Conservation (phyloP, 306 rosid genomes). For the Morella rubra region DNA sequence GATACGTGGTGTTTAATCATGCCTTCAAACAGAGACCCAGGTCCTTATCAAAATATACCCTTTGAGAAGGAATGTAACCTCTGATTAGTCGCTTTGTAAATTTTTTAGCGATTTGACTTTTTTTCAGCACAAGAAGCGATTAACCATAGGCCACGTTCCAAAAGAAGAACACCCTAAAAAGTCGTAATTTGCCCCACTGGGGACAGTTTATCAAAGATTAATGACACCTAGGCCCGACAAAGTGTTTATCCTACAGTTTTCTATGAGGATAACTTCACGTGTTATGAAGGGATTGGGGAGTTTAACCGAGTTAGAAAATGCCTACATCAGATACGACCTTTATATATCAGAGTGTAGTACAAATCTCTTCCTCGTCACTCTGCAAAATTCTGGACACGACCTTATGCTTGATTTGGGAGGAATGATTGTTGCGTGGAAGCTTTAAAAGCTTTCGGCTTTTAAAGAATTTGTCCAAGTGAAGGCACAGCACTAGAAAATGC, state of each 20-base stretch:
- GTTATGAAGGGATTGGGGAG: constrained; percentile 26
- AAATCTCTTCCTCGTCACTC: background rate
- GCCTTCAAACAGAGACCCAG: background rate
- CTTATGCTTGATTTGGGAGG: constrained; percentile 10
- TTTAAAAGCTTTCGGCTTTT: background rate
- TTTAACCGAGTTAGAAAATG: background rate
- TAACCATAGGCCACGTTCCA: constrained; percentile 24
- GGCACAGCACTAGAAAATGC: constrained; percentile 11
- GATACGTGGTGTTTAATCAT: background rate
- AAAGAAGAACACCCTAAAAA: constrained; percentile 11
- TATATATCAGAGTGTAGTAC: background rate
- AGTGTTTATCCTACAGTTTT: constrained; percentile 16
- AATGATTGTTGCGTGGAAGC: constrained; percentile 8
- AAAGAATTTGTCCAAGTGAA: background rate
- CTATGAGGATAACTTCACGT: constrained; percentile 15
- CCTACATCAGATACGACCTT: background rate
- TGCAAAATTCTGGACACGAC: constrained; percentile 7
- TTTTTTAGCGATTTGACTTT: constrained; percentile 11
- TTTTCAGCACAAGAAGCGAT: constrained; percentile 11
- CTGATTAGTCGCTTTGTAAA: background rate
- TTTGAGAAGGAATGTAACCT: background rate
- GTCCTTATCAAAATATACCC: constrained; percentile 30
- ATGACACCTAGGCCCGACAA: constrained; percentile 38
- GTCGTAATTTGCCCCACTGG: background rate
- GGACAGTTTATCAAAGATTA: constrained; percentile 23